phyloP scores from a whole-genome alignment of 495 filamentous ascomycete genomes.

The Neurospora sp. region DNA sequence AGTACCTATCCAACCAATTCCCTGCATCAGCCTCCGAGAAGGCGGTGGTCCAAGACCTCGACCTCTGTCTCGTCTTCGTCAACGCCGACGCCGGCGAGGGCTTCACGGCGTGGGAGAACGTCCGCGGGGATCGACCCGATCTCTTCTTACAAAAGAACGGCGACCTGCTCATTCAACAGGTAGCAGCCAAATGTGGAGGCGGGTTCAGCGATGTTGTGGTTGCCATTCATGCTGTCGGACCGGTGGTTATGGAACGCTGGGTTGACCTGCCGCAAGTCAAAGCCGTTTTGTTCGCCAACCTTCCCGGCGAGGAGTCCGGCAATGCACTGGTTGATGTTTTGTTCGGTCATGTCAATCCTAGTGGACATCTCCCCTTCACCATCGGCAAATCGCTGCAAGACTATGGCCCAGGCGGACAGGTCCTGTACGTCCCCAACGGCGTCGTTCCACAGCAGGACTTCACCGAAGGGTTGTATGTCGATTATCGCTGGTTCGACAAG shows the following conservation, averaged over 20 bases:
- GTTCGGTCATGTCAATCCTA: constrained; percentile 77
- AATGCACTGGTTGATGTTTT: constrained; percentile 76
- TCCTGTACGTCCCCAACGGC: constrained; percentile 65
- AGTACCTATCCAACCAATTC: constrained; percentile 48
- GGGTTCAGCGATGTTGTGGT: constrained; percentile 59
- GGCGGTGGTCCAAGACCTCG: constrained; percentile 36
- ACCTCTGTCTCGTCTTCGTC: constrained; percentile 59
- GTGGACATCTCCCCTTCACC: constrained; percentile 82
- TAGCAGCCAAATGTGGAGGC: constrained; percentile 62
- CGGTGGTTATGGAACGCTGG: constrained; percentile 77
- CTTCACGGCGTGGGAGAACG: constrained; percentile 49
- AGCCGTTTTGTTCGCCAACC: constrained; percentile 73
- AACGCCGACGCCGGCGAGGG: constrained; percentile 56
- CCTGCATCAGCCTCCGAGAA: constrained; percentile 13
- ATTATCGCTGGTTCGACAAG: constrained; percentile 88
- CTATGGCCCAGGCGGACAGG: constrained; percentile 68
- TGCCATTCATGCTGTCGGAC: constrained; percentile 84
- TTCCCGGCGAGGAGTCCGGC: constrained; percentile 86
- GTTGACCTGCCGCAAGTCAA: constrained; percentile 70
- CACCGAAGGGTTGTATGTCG: constrained; percentile 63
- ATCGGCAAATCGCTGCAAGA: constrained; percentile 72
- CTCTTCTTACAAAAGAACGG: constrained; percentile 69
- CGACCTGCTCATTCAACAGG: constrained; percentile 58
- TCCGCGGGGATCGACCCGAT: constrained; percentile 76
- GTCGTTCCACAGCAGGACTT: constrained; percentile 78